Base-by-base conservation (phyloP, 2,329 filamentous ascomycete genomes). In the Alternaria angustiovoidea region DNA sequence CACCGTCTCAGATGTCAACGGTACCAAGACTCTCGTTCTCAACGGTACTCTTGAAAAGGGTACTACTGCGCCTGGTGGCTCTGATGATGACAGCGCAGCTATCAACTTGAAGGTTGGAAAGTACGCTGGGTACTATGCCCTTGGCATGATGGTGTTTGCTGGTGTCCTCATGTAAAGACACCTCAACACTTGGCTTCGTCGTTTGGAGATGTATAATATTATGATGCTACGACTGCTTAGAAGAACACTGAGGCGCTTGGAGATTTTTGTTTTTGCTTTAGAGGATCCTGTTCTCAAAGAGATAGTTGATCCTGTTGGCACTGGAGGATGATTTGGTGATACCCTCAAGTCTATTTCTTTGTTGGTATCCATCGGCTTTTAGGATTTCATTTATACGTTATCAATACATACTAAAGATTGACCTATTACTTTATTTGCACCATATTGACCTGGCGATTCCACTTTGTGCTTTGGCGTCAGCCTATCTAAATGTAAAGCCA, bases 31-130 rank as follows among this genome's bases (percentile, higher is more conserved):
- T 1, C 84, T 95, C 38, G 81, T 91, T 30, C 80, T 94, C 74
- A 93, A 93, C 74, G 92, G 92, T n/a, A 91, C 89, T 0, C 80
- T 94, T 4, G 86, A 88, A 30, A 90, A 91, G 66, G 82, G 78
- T 2, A 83, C 81, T 0, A 81, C 79, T 2, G 78, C 80, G 3
- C 70, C 79, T 9, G 79, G 79, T 14, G 79, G 78, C 2, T 68
- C 67, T 20, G 72, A 72, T 1, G 75, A 77, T 38, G 68, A 70
- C 22, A 68, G 69, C 24, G 71, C 63, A 4, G 68, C 67, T 4
- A 48, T 67, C n/a, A 51, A 60, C n/a, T 34, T 72, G 32, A 63
- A 55, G 5, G 42, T 74, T 11, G 65, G 72, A 12, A 71, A 77
- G 54, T 75, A 72, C 39, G 67, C 73, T 18, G 79, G 81, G 2